phyloP scores from a whole-genome alignment of 2,329 filamentous ascomycete genomes.

The Trichophyton equinum region DNA sequence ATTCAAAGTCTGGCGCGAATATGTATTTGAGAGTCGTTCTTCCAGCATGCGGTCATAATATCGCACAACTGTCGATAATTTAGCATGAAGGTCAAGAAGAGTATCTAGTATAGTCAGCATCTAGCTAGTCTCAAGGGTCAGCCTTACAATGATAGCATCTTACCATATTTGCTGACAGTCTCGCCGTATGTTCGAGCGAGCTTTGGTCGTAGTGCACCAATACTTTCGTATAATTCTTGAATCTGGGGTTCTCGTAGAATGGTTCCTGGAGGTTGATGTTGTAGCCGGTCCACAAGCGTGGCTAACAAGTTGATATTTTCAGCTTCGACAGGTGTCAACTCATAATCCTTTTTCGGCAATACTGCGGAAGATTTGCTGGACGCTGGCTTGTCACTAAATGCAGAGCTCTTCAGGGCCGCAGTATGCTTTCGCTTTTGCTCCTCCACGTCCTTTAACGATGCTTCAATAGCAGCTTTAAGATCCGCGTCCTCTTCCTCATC shows the following conservation, averaged over 20 bases:
- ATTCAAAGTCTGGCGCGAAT: slow-evolving; percentile 64
- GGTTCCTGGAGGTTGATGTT: slow-evolving; percentile 89
- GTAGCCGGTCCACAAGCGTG: slow-evolving; percentile 82
- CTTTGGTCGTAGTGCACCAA: slow-evolving; percentile 84
- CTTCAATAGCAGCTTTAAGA: slow-evolving; percentile 85
- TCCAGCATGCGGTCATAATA: slow-evolving; percentile 99
- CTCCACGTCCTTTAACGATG: slow-evolving; percentile 92
- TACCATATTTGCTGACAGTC: slow-evolving; percentile 98
- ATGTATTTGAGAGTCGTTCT: slow-evolving; percentile 83
- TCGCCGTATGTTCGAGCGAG: slow-evolving; percentile 91
- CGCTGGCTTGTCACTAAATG: slow-evolving; percentile 41
- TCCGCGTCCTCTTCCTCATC: slow-evolving; percentile 85
- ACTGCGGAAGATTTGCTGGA: slow-evolving; percentile 38
- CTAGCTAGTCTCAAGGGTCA: not conserved
- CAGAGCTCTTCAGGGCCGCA: slow-evolving; percentile 68
- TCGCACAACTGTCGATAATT: slow-evolving; percentile 86
- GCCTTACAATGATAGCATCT: slow-evolving; percentile 21
- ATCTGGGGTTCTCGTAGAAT: slow-evolving; percentile 96
- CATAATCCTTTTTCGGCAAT: slow-evolving; percentile 82
- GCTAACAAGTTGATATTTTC: slow-evolving; percentile 97
- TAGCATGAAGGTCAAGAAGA: slow-evolving; percentile 83
- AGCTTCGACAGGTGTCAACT: slow-evolving; percentile 82
- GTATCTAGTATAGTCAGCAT: slow-evolving; percentile 49
- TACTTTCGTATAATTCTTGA: slow-evolving; percentile 94
- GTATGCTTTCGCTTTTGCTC: slow-evolving; percentile 90